Evolutionary conservation across 2,329 filamentous ascomycete species (phyloP), one percentile per base, ranked within the genome.

Genomic region (Cephalotrichum gorgonifer): DNA sequence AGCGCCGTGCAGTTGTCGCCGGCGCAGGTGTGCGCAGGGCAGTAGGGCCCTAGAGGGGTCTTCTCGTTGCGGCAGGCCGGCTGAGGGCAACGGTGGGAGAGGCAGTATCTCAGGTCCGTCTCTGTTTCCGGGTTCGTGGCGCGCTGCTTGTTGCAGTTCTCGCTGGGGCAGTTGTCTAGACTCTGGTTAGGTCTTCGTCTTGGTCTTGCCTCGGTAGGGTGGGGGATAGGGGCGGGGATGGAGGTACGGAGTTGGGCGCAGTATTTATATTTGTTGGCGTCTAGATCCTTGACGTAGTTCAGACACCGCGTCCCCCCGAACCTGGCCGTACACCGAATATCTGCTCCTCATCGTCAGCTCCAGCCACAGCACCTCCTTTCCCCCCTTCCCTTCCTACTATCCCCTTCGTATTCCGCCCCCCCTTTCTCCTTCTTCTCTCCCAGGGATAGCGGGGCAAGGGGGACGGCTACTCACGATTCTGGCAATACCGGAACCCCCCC

Each of bases 1-100:
- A 50, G 42, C n/a, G 56, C 54, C 2, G 52, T 42, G 46, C 57
- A 59, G 35, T 47, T 51, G 5, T 46, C 27, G 4, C 50, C 48
- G 15, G 53, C 52, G 47, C 57, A 59, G 12, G 54, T 56, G 51
- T 59, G 57, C 3, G 28, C 38, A 9, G 42, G 30, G 46, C 57
- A 59, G 47, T 49, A 50, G 9, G 47, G 43, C 39, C 49, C 45
- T 6, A 20, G 22, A 14, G 33, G 31, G 2, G 17, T 11, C 8
- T 47, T 45, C 6, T 27, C 42, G 11, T 20, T 11, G 11, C 43
- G 50, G 42, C 60, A 62, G 6, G 20, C 43, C 15, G 33, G 15
- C 6, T 53, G 51, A n/a, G 50, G 41, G 52, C 60, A 62, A 47
- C 55, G 54, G 51, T 61, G 60, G 38, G 43, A 41, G n/a, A 35